Evolutionary conservation across 2,329 filamentous ascomycete genomes (phyloP).

Genomic region (Penicillium brevicompactum): DNA sequence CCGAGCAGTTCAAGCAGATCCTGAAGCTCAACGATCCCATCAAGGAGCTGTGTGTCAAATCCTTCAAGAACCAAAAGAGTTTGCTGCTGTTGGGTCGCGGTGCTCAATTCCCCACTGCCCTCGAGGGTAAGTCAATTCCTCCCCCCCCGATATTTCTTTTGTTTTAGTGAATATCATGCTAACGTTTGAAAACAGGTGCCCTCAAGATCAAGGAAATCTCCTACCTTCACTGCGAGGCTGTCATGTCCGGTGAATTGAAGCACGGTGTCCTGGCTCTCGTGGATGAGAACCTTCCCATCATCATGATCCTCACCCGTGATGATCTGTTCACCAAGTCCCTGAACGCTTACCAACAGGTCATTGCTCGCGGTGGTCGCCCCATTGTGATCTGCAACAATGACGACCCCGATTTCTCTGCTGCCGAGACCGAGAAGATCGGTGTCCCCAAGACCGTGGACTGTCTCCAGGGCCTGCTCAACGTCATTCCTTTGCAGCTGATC

Average conservation of each 20-base stretch:
- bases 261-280: constrained; percentile 96
- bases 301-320: constrained; percentile 98
- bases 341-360: constrained; percentile 99
- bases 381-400: constrained; percentile 96
- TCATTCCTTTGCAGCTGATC: constrained; percentile 95
- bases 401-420: constrained; percentile 85
- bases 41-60: constrained; percentile 89
- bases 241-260: constrained; percentile 99
- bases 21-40: constrained; percentile 89
- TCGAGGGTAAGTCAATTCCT: too few relatives aligned
- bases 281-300: constrained; percentile 97
- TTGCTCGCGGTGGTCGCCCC: constrained; percentile 91
- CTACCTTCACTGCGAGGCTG: constrained; percentile 98
- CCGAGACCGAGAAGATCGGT: constrained; percentile 94
- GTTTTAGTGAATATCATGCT: too few relatives aligned
- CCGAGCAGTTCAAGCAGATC: constrained; percentile 87
- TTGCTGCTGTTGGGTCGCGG: constrained; percentile 90
- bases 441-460: constrained; percentile 94
- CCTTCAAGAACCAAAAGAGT: constrained; percentile 96
- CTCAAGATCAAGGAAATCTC: constrained; percentile 99
- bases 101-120: constrained; percentile 89
- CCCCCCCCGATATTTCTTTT: too few relatives aligned
- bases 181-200: too few relatives aligned
- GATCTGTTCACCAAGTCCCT: constrained; percentile 98
- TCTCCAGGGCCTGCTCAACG: constrained; percentile 95